A percentile compares a stretch with the other conserved stretches of the same genome.
phyloP scores from a whole-genome alignment of 176 grass and related monocot species.

The Aegilops tauschii region DNA sequence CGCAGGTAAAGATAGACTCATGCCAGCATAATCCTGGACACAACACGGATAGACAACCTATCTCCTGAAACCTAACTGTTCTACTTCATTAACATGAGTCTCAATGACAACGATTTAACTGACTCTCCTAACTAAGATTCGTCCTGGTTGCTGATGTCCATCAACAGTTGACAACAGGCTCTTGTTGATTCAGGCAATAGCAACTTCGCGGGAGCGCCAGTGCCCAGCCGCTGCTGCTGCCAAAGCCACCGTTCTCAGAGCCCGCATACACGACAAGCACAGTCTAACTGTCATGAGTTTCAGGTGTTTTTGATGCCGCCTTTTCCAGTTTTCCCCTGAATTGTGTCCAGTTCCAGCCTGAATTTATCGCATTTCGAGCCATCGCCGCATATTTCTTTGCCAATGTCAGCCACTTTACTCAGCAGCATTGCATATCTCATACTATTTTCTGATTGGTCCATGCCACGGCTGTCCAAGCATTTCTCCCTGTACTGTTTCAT shows the following conservation, averaged over 20 bases:
- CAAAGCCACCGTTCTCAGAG: neutral
- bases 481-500: neutral
- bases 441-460: neutral
- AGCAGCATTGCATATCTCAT: constrained; percentile 22
- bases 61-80: neutral
- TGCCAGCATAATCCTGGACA: neutral
- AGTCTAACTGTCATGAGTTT: neutral
- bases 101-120: neutral
- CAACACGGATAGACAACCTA: neutral
- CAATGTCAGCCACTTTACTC: constrained; percentile 11
- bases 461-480: neutral
- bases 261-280: neutral
- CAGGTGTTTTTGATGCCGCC: neutral
- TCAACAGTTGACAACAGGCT: neutral
- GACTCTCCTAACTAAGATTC: neutral
- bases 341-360: neutral
- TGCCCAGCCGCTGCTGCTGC: neutral
- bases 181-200: neutral
- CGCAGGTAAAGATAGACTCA: neutral
- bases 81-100: neutral
- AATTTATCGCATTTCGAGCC: constrained; percentile 9
- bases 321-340: neutral
- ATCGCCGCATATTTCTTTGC: constrained; percentile 7
- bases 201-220: neutral
- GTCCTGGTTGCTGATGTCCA: neutral